Evolutionary conservation across 2,329 filamentous ascomycete genomes (phyloP).

Genomic region (Tothia fuscella): DNA sequence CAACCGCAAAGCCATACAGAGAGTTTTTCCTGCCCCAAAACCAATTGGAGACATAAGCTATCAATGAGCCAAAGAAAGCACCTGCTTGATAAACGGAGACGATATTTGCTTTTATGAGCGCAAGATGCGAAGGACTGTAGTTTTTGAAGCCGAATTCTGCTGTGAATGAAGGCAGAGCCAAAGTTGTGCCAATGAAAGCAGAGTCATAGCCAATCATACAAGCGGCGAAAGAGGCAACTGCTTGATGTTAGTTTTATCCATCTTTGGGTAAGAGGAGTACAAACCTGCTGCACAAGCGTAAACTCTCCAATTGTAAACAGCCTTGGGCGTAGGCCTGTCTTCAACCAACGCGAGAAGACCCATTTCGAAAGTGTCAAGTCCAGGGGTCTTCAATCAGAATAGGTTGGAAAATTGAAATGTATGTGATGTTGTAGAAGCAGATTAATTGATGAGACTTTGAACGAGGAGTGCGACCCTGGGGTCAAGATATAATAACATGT

Average conservation of each 20-base stretch:
- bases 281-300: constrained; percentile 43
- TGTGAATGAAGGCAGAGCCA: constrained; percentile 57
- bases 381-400: neutral
- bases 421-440: too few relatives aligned
- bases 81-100: constrained; percentile 74
- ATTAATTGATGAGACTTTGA: too few relatives aligned
- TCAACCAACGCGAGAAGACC: constrained; percentile 29
- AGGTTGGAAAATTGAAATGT: too few relatives aligned
- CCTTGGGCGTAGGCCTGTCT: constrained; percentile 41
- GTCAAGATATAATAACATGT: too few relatives aligned
- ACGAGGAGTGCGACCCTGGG: too few relatives aligned
- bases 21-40: constrained; percentile 56
- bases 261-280: too few relatives aligned
- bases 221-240: constrained; percentile 43
- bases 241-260: too few relatives aligned
- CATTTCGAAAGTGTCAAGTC: constrained; percentile 20
- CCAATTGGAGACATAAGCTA: constrained; percentile 54
- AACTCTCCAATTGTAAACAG: constrained; percentile 49
- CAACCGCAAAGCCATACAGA: constrained; percentile 45
- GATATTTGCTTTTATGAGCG: constrained; percentile 59
- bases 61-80: constrained; percentile 69
- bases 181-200: constrained; percentile 67
- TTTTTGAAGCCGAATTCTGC: constrained; percentile 52
- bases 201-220: constrained; percentile 55
- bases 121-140: constrained; percentile 37